Evolutionary conservation across 2,329 filamentous ascomycete genomes (phyloP).

Genomic region (Diatrype stigma): DNA sequence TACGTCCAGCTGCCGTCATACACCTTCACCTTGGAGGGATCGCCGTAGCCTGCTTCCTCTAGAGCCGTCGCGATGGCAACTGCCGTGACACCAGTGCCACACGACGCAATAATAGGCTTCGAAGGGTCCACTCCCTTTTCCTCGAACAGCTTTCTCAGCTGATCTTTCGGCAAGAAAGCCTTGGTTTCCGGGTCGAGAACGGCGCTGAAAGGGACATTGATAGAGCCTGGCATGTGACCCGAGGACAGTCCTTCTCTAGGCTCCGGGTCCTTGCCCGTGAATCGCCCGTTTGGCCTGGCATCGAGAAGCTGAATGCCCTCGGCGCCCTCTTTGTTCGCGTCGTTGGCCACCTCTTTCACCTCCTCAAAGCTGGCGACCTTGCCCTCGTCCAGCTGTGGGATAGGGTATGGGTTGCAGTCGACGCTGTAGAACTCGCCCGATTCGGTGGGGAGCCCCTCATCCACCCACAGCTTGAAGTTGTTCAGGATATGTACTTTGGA

Average conservation of each 20-base stretch:
- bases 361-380: slow-evolving; percentile 80
- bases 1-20: slow-evolving; percentile 99
- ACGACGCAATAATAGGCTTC: slow-evolving; percentile 81
- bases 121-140: slow-evolving; percentile 73
- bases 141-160: slow-evolving; percentile 73
- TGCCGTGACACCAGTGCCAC: slow-evolving; percentile 92
- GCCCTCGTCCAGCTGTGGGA: slow-evolving; percentile 54
- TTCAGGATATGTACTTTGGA: slow-evolving; percentile 84
- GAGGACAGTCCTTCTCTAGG: slow-evolving; percentile 81
- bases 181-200: slow-evolving; percentile 82
- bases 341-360: slow-evolving; percentile 70
- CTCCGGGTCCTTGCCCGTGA: slow-evolving; percentile 78
- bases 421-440: slow-evolving; percentile 68
- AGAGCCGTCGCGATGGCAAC: slow-evolving; percentile 86
- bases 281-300: slow-evolving; percentile 75
- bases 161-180: slow-evolving; percentile 66
- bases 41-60: slow-evolving; percentile 70
- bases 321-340: slow-evolving; percentile 75
- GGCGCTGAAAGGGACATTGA: slow-evolving; percentile 74
- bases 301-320: slow-evolving; percentile 87
- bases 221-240: slow-evolving; percentile 86
- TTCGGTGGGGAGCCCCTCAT: slow-evolving; percentile 76
- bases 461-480: slow-evolving; percentile 93
- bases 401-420: slow-evolving; percentile 61
- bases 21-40: slow-evolving; percentile 63